Conservation (phyloP, 108 stramenopile species). For the Asterionellopsis glacialis region DNA sequence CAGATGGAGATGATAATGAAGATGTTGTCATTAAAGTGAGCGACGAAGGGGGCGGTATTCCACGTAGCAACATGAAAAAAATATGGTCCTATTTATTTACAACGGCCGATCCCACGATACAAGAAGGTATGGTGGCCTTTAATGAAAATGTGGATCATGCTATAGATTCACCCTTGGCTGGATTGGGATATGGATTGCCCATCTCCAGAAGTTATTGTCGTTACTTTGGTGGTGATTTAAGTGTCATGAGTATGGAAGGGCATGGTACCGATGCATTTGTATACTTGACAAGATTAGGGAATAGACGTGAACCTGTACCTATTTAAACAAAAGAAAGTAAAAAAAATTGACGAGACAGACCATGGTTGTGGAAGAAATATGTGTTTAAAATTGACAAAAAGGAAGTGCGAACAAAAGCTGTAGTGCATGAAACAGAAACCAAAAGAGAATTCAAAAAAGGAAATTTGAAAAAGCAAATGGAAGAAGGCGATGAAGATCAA, state of each 20-base stretch:
- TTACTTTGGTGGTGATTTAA: slow-evolving; percentile 98
- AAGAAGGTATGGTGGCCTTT: slow-evolving; percentile 67
- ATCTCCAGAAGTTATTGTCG: slow-evolving; percentile 94
- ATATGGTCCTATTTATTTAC: slow-evolving; percentile 96
- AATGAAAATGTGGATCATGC: slow-evolving; percentile 79
- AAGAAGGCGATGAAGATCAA: too few relatives aligned
- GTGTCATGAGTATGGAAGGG: slow-evolving; percentile 98
- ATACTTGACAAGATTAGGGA: slow-evolving; percentile 82
- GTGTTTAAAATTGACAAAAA: too few relatives aligned
- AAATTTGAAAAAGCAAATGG: too few relatives aligned
- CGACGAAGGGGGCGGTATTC: slow-evolving; percentile 99
- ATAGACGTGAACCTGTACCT: slow-evolving; percentile 80
- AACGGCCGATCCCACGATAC: slow-evolving; percentile 82
- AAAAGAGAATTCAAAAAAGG: too few relatives aligned
- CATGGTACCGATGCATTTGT: slow-evolving; percentile 99
- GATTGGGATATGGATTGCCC: slow-evolving; percentile 97
- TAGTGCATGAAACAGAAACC: too few relatives aligned
- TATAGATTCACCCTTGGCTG: slow-evolving; percentile 94
- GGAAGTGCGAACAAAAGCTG: too few relatives aligned
- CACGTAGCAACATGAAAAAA: slow-evolving; percentile 86
- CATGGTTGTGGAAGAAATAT: too few relatives aligned
- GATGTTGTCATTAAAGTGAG: slow-evolving; percentile 98
- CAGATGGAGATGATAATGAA: slow-evolving; percentile 96
- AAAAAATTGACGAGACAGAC: too few relatives aligned
- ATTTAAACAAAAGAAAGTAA: too few relatives aligned